Evolutionary conservation across 2,329 filamentous ascomycete species (phyloP), one percentile per base, ranked within the genome.

Genomic region (Xylogone sp.): DNA sequence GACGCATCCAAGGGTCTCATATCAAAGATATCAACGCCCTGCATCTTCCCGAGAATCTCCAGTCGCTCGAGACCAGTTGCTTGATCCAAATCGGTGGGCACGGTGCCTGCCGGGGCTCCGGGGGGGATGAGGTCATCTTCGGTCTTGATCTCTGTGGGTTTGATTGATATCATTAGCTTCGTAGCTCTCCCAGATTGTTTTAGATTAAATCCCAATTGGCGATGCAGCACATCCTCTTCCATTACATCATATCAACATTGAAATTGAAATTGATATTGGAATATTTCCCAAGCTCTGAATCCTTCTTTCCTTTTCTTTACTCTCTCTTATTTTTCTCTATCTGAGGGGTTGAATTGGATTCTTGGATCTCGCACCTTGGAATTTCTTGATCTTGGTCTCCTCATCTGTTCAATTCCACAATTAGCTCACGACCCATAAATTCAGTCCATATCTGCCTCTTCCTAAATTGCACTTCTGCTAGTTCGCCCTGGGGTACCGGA

Each of bases 21-120:
- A 77, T 99, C 92, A 78, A 99, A 99, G 71, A 97, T 80, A 70
- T 99, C 94, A 66, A 97, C 79, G 62, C 94, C 92, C 81, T 97
- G 90, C 88, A 97, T 96, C 85, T 99, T 99, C 76, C 94, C 94
- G 71, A 99, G 81, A 68, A 99, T 94, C 77, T 99, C 94, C 64
- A 99, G 83, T 83, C 94, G 92, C 81, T 99, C 94, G 55, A 97
- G 82, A 88, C 94, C 94, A 64, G 94, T 97, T 54, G 94, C 77
- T 75, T 99, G 94, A 73, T 97, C 91, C 70, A 96, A 74, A 75
- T 99, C 94, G 75, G 90, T 95, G 61, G 94, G 90, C 62, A 99
- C 79, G 70, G 87, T 88, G 69, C 94, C 93, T 59, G 84, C 76
- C 64, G 82, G 73, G 65, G 88, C 91, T 78, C 94, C 94, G 29